Base-by-base conservation (phyloP, 257 asterid genomes). In the Penstemon barbatus region DNA sequence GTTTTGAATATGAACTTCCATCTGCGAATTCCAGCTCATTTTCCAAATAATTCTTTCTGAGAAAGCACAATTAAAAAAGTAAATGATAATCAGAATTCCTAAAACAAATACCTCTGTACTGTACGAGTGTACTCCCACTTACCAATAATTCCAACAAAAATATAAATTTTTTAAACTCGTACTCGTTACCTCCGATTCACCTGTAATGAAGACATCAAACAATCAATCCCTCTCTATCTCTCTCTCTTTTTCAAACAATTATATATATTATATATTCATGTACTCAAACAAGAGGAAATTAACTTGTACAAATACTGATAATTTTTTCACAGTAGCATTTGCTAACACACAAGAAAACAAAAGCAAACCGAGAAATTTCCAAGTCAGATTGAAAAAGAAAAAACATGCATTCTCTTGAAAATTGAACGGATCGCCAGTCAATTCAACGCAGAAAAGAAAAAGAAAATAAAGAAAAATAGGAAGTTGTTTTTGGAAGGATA, bases 11-110 rank as follows among this genome's bases (percentile, higher is more conserved):
- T 82, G 84, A 80, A 77, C 75, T 66, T 85, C 96, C 95, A 84
- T 76, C 18, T 81, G 87, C 5, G 86, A 75, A 68, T 81, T 83
- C 97, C 97, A 87, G 79, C 84, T 90, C 84, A 78, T 82, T 48
- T 70, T 57, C 43, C 37, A 44, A 48, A 57, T 49, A 25, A 25
- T 25, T 25, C 33, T 39, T 53, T 59, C 80, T 74, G 51, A 61
- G 6, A 25, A 25, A 25, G 53, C 67, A 52, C 66, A 19, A 54
- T 18, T 13, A 60, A 61, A 50, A 60, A 63, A 19, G 49, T 71
- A 68, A 69, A 72, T 57, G 15, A 56, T 43, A 63, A 7, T 10
- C 33, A 18, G 66, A 50, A 39, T 62, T 58, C 61, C 59, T 56
- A n/a, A 66, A 36, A 68, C 44, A 51, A 53, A 39, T 37, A 44